Conservation (phyloP, 192 early-diverging fungal genomes). For the Chytriomyces sp. region DNA sequence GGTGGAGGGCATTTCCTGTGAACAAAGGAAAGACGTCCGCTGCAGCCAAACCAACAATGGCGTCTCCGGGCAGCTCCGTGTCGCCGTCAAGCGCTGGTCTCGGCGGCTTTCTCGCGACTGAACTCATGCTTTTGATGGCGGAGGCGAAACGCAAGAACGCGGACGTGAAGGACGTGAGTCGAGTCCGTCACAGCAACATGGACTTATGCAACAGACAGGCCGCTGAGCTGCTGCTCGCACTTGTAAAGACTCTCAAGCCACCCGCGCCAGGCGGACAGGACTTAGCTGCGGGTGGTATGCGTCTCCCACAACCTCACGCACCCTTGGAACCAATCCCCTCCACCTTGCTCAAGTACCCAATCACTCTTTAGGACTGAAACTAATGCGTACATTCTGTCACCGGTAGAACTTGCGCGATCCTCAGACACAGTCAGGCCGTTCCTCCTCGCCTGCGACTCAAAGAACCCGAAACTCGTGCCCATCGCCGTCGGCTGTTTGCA, state of each 20-base stretch:
- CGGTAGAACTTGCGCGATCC: slow-evolving; percentile 20
- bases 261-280: background rate
- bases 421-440: slow-evolving; percentile 54
- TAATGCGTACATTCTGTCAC: too few species aligned
- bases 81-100: slow-evolving; percentile 12
- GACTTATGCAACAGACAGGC: slow-evolving; percentile 2
- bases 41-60: background rate
- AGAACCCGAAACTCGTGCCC: slow-evolving; percentile 75
- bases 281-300: background rate
- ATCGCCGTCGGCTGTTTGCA: slow-evolving; percentile 86
- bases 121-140: slow-evolving; percentile 80
- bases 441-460: slow-evolving; percentile 80
- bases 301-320: background rate
- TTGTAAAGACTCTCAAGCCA: slow-evolving; percentile 16
- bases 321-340: too few species aligned
- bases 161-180: slow-evolving; percentile 88
- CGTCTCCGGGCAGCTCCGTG: background rate
- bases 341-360: too few species aligned
- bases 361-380: background rate
- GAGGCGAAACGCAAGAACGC: slow-evolving; percentile 89
- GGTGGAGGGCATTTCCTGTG: background rate
- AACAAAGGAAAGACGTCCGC: background rate
- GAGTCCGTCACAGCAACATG: background rate
- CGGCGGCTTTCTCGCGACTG: slow-evolving; percentile 66
- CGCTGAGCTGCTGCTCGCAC: slow-evolving; percentile 18